A percentile compares a stretch with the other conserved stretches of the same genome.
These are phyloP conservation scores for Litchi chinensis DNA, from an alignment of 345 rosid species.

Conservation along the genomic window DNA sequence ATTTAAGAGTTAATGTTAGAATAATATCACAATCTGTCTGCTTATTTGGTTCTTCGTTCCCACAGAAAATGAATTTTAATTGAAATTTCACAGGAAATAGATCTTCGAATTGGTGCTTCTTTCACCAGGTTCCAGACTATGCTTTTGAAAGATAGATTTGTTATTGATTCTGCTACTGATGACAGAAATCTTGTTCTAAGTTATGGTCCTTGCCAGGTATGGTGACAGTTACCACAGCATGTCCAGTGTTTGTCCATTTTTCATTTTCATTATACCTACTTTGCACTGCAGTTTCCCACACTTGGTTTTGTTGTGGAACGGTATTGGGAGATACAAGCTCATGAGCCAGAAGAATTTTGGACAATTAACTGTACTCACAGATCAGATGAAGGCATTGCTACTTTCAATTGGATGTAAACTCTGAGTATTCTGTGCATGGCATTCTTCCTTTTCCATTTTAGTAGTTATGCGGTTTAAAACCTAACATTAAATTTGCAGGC, in stretches of 20 bases:
- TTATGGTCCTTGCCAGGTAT: slow-evolving; percentile 98
- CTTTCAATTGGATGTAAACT: slow-evolving; percentile 86
- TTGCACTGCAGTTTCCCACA: slow-evolving; percentile 75
- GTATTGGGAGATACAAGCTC: slow-evolving; percentile 94
- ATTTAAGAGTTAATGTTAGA: background rate
- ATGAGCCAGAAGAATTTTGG: slow-evolving; percentile 98
- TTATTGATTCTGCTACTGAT: slow-evolving; percentile 66
- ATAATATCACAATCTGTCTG: background rate
- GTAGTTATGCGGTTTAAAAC: slow-evolving; percentile 11
- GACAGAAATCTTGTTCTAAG: slow-evolving; percentile 89
- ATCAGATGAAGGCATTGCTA: slow-evolving; percentile 74
- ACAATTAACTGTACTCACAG: slow-evolving; percentile 80
- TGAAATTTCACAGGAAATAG: slow-evolving; percentile 70
- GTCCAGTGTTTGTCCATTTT: slow-evolving; percentile 19
- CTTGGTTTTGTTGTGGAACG: slow-evolving; percentile 96
- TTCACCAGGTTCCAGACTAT: slow-evolving; percentile 97
- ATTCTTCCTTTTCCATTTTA: slow-evolving; percentile 18
- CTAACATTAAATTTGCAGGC: slow-evolving; percentile 54
- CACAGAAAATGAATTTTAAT: background rate
- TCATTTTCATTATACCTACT: slow-evolving; percentile 22
- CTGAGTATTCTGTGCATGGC: slow-evolving; percentile 11
- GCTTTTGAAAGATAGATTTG: slow-evolving; percentile 80
- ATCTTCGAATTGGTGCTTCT: slow-evolving; percentile 96
- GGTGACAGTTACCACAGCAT: slow-evolving; percentile 18
- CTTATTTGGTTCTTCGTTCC: background rate